These are phyloP conservation scores for Plasmodium cynomolgi DNA, from an alignment of 169 alveolate genomes.

Conservation along the genomic window DNA sequence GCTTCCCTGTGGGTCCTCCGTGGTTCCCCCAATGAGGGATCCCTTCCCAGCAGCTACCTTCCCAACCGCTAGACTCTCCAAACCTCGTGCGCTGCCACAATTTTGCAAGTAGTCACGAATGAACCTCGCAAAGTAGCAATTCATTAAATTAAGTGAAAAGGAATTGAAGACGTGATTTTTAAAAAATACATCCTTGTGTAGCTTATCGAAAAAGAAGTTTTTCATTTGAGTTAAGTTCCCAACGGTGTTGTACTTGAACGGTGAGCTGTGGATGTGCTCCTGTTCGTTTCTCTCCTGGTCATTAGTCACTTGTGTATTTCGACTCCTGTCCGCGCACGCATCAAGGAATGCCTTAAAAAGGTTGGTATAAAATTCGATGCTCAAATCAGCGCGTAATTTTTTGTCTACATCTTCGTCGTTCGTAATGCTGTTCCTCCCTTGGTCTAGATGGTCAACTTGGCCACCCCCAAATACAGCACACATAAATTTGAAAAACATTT, in stretches of 20 bases:
- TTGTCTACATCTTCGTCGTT: not conserved
- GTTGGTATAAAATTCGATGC: not conserved
- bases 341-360: slow-evolving; percentile 4
- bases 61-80: not conserved
- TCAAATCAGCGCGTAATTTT: not conserved
- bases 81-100: not conserved
- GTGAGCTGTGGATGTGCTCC: not conserved
- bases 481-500: slow-evolving; percentile 19
- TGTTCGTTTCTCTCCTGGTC: not conserved
- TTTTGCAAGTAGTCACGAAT: slow-evolving; percentile 4
- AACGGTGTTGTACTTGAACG: slow-evolving; percentile 40
- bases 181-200: slow-evolving; percentile 26
- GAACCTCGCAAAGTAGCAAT: slow-evolving; percentile 19
- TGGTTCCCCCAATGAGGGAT: not conserved
- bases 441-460: not conserved
- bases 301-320: not conserved
- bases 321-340: not conserved
- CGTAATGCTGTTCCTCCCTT: not conserved
- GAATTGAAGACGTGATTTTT: slow-evolving; percentile 38
- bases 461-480: slow-evolving; percentile 26
- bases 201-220: slow-evolving; percentile 1
- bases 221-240: slow-evolving; percentile 30
- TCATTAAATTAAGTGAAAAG: slow-evolving; percentile 59
- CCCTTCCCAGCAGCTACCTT: not conserved
- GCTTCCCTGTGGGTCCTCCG: not conserved